Evolutionary conservation across 345 rosid genomes (phyloP), one percentile per base, ranked within the genome.

Genomic region (Hibiscus trionum): DNA sequence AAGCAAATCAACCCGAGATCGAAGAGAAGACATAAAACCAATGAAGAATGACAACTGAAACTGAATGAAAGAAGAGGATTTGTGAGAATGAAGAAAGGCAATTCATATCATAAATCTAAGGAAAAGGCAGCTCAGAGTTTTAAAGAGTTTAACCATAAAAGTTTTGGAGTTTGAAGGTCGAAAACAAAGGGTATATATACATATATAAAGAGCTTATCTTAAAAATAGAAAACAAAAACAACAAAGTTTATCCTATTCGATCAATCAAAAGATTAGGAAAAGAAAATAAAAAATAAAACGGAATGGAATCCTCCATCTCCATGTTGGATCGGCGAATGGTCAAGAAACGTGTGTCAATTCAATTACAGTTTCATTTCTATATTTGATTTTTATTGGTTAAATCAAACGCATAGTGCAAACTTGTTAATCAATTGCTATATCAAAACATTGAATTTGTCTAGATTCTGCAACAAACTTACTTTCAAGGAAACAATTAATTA

Each of bases 21-120:
- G 15, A 16, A 11, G 75, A 61, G 75, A 72, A 61, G 17, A 61
- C 57, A 52, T 72, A 72, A 60, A 72, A 72, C 75, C 75, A 72
- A 61, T 72, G 57, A 49, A 72, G 75, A 49, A 72, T 59, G 7
- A 72, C 75, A 46, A 72, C 47, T 1, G 75, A 72, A 2, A 72
- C 44, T 31, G 75, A 72, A 29, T 72, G 75, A 52, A 72, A 71
- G 11, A 21, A 9, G 24, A 71, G 56, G 58, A 42, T 12, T 27
- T 58, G 55, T 14, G 73, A 71, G 56, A 71, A 71, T 15, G 73
- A 71, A 7, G 73, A 19, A 27, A 71, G 70, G 61, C 70, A 53
- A 49, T 17, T 73, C 62, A 56, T 61, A 61, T 47, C 75, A 72
- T 27, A 16, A 49, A 33, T 7, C 17, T 47, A 15, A 6, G 3